Evolutionary conservation across 1,284 basidiomycete genomes (phyloP), one percentile per base, ranked within the genome.

Genomic region (Phylloboletellus chloephorus): DNA sequence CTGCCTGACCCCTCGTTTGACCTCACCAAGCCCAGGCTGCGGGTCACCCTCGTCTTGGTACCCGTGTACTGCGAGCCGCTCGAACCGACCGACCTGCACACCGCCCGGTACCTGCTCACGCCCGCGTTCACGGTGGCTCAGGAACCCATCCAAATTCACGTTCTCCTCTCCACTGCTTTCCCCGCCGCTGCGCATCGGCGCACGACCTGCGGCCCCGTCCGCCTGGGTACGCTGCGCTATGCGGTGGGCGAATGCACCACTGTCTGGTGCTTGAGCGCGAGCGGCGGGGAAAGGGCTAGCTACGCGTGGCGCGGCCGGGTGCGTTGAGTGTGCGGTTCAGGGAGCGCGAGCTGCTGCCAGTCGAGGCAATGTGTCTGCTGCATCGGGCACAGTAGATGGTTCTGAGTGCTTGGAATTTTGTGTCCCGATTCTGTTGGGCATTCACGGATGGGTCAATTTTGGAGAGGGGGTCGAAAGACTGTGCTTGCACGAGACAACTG

Each of bases 261-360:
- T 57, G 57, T 51, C 24, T 59, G 12, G 56, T 57, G 20, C 50
- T 56, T 12, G 54, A 56, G 19, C 49, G 54, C 11, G 54, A 52
- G 12, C 39, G 54, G 11, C 49, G 49, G 2, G 54, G 49, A 6
- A 33, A 34, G 26, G 56, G 56, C 0, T 59, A 56, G 54, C 31
- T 50, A 13, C 54, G 53, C 12, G 35, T 56, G 21, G 29, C 29
- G 17, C 37, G 44, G 34, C 53, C 54, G 3, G 53, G 53, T 13
- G 52, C 41, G 22, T 17, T 59, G 11, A 55, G 41, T 6, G 38
- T 56, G 28, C 44, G 52, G 25, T 59, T 56, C 26, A 53, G 54
- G 45, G 54, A 56, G 37, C 46, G 49, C 31, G 54, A 59, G 37
- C 13, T 59, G 15, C 29, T 57, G 3, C 49, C 41, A 7, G 29